phyloP scores from a whole-genome alignment of 2,329 filamentous ascomycete genomes.

The Colletotrichum sojae region DNA sequence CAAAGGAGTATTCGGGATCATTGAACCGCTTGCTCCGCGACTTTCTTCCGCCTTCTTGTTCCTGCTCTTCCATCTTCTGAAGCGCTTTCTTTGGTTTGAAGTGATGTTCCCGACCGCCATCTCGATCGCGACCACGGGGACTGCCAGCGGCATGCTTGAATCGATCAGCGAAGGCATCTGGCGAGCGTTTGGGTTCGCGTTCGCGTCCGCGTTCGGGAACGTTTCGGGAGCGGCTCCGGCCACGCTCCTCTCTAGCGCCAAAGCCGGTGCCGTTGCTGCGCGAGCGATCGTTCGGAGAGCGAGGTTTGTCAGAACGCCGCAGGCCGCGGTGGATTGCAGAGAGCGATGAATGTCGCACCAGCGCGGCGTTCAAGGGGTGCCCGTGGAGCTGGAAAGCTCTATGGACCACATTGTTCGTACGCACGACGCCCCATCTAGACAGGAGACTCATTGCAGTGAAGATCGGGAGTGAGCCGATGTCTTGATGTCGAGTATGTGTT shows the following conservation, averaged over 20 bases:
- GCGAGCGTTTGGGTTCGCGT: neutral
- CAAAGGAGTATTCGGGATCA: conserved; percentile 64
- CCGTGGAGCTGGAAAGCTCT: conserved; percentile 2
- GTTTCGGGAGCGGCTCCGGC: conserved; percentile 1
- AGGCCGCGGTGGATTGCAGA: conserved; percentile 80
- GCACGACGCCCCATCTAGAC: conserved; percentile 29
- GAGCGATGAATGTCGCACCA: conserved; percentile 53
- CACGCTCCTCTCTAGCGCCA: conserved; percentile 42
- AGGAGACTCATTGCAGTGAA: conserved; percentile 42
- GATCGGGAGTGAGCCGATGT: conserved; percentile 8
- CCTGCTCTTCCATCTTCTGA: conserved; percentile 54
- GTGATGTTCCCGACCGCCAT: conserved; percentile 42
- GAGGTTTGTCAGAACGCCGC: conserved; percentile 61
- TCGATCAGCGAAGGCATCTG: conserved; percentile 28
- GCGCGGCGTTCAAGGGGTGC: conserved; percentile 5
- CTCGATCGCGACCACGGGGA: conserved; percentile 1
- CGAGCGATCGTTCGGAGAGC: conserved; percentile 8
- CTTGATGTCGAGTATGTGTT: conserved; percentile 10
- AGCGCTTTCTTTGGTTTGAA: conserved; percentile 68
- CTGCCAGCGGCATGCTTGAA: conserved; percentile 26
- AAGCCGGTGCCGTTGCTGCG: conserved; percentile 12
- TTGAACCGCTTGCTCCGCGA: conserved; percentile 67
- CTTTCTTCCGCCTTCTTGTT: conserved; percentile 53
- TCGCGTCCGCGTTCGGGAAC: neutral
- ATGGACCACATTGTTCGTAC: conserved; percentile 5